Conservation (phyloP, 257 asterid genomes). For the Nicotiana attenuata region DNA sequence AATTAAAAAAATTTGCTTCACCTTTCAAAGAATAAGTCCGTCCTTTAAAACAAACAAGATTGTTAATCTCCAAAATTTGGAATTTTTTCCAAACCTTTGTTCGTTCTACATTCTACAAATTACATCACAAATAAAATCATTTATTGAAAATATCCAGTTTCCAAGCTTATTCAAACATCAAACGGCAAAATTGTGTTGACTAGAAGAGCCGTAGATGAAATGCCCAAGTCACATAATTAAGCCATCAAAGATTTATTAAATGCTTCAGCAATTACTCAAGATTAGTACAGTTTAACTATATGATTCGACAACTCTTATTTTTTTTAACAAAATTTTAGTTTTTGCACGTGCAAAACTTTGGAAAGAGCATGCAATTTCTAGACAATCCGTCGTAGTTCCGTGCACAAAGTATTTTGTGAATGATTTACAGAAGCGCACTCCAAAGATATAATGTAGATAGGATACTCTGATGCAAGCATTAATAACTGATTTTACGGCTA, state of each 20-base stretch:
- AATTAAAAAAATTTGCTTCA: too few species aligned
- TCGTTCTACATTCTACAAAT: background rate
- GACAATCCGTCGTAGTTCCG: background rate
- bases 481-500: too few species aligned
- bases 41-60: too few species aligned
- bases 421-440: too few species aligned
- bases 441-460: too few species aligned
- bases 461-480: too few species aligned
- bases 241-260: too few species aligned
- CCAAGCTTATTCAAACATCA: background rate
- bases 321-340: background rate
- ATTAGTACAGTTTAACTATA: too few species aligned
- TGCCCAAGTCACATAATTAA: background rate
- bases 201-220: background rate
- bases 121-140: background rate
- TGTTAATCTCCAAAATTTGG: background rate
- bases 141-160: background rate
- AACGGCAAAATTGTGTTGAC: background rate
- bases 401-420: too few species aligned
- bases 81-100: background rate
- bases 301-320: background rate
- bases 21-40: too few species aligned
- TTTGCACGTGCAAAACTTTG: background rate
- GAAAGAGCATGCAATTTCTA: background rate
- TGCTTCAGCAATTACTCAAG: too few species aligned